A percentile compares a stretch with the other conserved stretches of the same genome.
Conservation (phyloP, 768 basidiomycete species). For the Lyophyllum decastes region DNA sequence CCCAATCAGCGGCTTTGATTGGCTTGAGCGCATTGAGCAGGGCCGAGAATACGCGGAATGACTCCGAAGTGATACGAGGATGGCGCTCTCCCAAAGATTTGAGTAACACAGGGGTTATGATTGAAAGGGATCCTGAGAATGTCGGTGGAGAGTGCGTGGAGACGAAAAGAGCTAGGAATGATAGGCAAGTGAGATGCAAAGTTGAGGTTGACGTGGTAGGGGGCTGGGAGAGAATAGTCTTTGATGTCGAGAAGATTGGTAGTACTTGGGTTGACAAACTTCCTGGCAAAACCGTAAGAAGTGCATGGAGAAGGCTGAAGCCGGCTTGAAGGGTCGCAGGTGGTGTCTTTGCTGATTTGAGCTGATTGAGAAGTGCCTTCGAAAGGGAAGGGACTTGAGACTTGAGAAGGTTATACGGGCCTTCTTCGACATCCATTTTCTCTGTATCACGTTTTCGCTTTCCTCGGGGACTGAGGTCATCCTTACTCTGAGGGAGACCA, state of each 20-base stretch:
- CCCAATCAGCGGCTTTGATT: slow-evolving; percentile 63
- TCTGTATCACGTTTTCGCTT: slow-evolving; percentile 81
- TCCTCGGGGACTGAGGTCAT: slow-evolving; percentile 52
- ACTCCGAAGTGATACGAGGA: slow-evolving; percentile 85
- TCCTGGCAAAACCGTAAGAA: slow-evolving; percentile 82
- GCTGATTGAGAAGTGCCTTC: slow-evolving; percentile 82
- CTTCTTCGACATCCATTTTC: slow-evolving; percentile 74
- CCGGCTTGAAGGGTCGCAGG: slow-evolving; percentile 83
- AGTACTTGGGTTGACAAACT: slow-evolving; percentile 72
- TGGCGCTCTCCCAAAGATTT: slow-evolving; percentile 79
- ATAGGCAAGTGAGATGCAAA: slow-evolving; percentile 80
- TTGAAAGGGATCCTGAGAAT: slow-evolving; percentile 61
- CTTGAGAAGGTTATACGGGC: slow-evolving; percentile 70
- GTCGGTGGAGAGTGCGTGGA: slow-evolving; percentile 61
- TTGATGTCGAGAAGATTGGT: slow-evolving; percentile 63
- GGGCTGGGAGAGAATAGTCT: slow-evolving; percentile 63
- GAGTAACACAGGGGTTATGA: slow-evolving; percentile 74
- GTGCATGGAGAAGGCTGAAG: slow-evolving; percentile 73
- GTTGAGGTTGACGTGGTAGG: slow-evolving; percentile 78
- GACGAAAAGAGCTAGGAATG: slow-evolving; percentile 87
- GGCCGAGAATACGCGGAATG: slow-evolving; percentile 85
- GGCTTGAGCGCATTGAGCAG: slow-evolving; percentile 78
- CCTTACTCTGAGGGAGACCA: slow-evolving; percentile 53
- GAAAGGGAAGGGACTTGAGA: slow-evolving; percentile 77
- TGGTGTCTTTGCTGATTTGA: slow-evolving; percentile 78